Conservation (phyloP, 805 yeast species). For the Candida ovalis region DNA sequence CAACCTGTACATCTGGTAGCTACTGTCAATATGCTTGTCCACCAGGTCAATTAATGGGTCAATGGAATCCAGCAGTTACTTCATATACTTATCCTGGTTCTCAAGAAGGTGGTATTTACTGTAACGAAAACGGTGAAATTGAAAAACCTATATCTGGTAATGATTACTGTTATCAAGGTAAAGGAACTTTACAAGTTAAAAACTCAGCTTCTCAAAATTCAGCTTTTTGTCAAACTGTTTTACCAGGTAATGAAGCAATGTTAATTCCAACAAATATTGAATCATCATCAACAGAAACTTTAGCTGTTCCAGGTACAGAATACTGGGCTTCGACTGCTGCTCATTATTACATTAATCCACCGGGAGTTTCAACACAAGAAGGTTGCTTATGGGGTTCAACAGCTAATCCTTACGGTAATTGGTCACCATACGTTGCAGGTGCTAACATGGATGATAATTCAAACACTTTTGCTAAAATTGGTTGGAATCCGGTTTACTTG, state of each 20-base stretch:
- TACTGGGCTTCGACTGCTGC: constrained; percentile 88
- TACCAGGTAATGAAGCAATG: constrained; percentile 95
- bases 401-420: constrained; percentile 71
- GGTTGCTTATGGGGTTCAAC: constrained; percentile 84
- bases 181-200: constrained; percentile 57
- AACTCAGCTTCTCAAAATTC: constrained; percentile 57
- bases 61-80: constrained; percentile 81
- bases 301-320: constrained; percentile 82
- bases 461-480: constrained; percentile 77
- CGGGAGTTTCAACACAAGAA: constrained; percentile 71
- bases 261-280: constrained; percentile 74
- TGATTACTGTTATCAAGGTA: constrained; percentile 72
- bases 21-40: constrained; percentile 93
- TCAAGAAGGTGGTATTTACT: constrained; percentile 77
- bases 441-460: constrained; percentile 72
- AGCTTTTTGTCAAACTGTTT: constrained; percentile 88
- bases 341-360: constrained; percentile 80
- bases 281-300: constrained; percentile 41
- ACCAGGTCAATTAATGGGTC: constrained; percentile 82
- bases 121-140: constrained; percentile 66
- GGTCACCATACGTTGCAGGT: constrained; percentile 94
- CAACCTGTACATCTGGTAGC: constrained; percentile 65
- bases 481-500: constrained; percentile 85
- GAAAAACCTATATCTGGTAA: constrained; percentile 55
- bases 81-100: constrained; percentile 73